Conservation (phyloP, 2,329 filamentous ascomycete species). For the Colletotrichum orbiculare region DNA sequence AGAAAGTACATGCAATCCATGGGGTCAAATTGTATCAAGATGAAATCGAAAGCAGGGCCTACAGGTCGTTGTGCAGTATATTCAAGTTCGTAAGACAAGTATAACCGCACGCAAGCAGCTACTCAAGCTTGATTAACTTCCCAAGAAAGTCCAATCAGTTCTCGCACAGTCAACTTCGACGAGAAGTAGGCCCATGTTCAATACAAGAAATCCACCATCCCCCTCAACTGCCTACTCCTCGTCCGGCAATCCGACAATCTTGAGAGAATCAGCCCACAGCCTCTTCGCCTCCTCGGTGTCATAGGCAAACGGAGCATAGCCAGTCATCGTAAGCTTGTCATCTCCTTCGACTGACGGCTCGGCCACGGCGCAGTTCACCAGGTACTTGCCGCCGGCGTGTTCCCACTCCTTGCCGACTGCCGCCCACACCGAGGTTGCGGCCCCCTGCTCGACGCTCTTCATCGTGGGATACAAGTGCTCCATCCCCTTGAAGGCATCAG, state of each 20-base stretch:
- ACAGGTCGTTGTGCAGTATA: too few relatives aligned
- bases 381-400: conserved; percentile 57
- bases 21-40: too few relatives aligned
- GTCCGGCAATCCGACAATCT: conserved; percentile 21
- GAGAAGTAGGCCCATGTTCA: neutral
- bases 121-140: too few relatives aligned
- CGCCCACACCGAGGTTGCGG: conserved; percentile 58
- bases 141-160: too few relatives aligned
- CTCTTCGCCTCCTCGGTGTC: conserved; percentile 4
- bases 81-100: too few relatives aligned
- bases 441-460: conserved; percentile 53
- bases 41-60: too few relatives aligned
- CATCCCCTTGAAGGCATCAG: conserved; percentile 15
- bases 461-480: conserved; percentile 17
- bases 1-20: too few relatives aligned
- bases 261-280: conserved; percentile 26
- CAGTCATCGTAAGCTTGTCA: conserved; percentile 3
- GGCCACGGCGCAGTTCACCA: conserved; percentile 51
- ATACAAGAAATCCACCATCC: neutral
- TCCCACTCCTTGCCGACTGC: conserved; percentile 54
- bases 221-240: conserved; percentile 15
- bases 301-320: conserved; percentile 10
- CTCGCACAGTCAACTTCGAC: neutral
- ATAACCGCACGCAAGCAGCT: too few relatives aligned
- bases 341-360: conserved; percentile 18